Evolutionary conservation across 805 yeast genomes (phyloP).

Genomic region (Groenewaldozyma salmanticensis): DNA sequence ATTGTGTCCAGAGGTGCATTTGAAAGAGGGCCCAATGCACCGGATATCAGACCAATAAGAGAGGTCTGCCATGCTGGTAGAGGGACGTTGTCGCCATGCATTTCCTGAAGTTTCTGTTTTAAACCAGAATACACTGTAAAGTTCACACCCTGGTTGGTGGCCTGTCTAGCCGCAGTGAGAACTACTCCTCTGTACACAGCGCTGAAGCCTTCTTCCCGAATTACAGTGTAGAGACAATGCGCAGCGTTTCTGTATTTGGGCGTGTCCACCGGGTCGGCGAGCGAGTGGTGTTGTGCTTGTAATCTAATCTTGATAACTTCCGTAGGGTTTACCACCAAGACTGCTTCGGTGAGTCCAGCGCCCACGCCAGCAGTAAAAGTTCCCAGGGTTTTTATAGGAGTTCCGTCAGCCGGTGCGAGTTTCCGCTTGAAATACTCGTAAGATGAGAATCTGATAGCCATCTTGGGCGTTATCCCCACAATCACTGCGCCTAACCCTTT

Average conservation of each 20-base stretch:
- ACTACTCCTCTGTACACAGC: conserved; percentile 92
- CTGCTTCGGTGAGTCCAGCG: conserved; percentile 96
- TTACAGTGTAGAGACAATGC: conserved; percentile 76
- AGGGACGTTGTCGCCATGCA: conserved; percentile 41
- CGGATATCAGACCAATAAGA: conserved; percentile 79
- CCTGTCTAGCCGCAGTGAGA: conserved; percentile 95
- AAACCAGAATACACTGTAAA: conserved; percentile 89
- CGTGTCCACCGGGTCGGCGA: conserved; percentile 69
- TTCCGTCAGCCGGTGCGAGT: conserved; percentile 50
- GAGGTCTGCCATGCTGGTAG: conserved; percentile 95
- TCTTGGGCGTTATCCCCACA: conserved; percentile 94
- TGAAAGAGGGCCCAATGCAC: conserved; percentile 96
- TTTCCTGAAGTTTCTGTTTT: conserved; percentile 55
- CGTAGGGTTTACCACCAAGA: conserved; percentile 90
- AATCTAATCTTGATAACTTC: conserved; percentile 94
- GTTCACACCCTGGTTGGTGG: conserved; percentile 97
- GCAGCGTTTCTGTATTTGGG: conserved; percentile 90
- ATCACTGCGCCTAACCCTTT: conserved; percentile 96
- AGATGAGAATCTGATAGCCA: conserved; percentile 95
- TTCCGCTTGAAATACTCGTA: conserved; percentile 78
- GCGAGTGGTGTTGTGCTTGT: conserved; percentile 89
- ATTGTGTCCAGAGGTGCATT: conserved; percentile 97
- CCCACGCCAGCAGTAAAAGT: conserved; percentile 91
- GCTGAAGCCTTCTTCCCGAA: conserved; percentile 82
- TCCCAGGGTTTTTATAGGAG: conserved; percentile 57